Evolutionary conservation across 441 rosid genomes (phyloP).

Genomic region (Populus hybrid): DNA sequence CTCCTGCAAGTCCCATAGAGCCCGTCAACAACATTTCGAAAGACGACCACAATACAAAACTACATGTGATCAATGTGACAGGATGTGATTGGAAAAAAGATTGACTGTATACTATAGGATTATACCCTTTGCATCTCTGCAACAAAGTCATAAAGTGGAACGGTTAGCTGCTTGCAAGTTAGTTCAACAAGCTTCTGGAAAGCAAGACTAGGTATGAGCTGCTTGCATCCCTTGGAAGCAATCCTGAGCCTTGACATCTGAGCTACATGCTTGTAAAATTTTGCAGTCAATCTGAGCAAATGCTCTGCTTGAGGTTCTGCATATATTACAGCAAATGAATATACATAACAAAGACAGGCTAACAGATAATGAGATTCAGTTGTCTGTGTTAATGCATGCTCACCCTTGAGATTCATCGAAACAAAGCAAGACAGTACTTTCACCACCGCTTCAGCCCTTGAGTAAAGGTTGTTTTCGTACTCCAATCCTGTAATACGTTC

Average conservation of each 20-base stretch:
- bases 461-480: slow-evolving; percentile 55
- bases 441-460: slow-evolving; percentile 54
- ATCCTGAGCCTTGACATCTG: slow-evolving; percentile 67
- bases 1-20: slow-evolving; percentile 42
- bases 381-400: slow-evolving; percentile 17
- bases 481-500: slow-evolving; percentile 35
- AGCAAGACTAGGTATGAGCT: slow-evolving; percentile 53
- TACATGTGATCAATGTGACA: background rate
- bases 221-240: slow-evolving; percentile 77
- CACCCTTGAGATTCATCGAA: slow-evolving; percentile 67
- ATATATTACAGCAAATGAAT: slow-evolving; percentile 11
- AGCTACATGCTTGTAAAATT: slow-evolving; percentile 77
- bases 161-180: slow-evolving; percentile 72
- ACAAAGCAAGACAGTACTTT: slow-evolving; percentile 64
- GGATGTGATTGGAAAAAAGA: background rate
- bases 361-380: slow-evolving; percentile 7
- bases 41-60: background rate
- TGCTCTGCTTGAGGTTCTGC: slow-evolving; percentile 75
- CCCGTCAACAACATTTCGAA: slow-evolving; percentile 7
- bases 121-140: slow-evolving; percentile 62
- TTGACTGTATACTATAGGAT: background rate
- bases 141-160: slow-evolving; percentile 67
- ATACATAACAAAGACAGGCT: slow-evolving; percentile 9
- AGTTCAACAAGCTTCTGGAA: slow-evolving; percentile 75
- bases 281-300: slow-evolving; percentile 50